Conservation (phyloP, 2,329 filamentous ascomycete genomes). For the Penicillium sp. region DNA sequence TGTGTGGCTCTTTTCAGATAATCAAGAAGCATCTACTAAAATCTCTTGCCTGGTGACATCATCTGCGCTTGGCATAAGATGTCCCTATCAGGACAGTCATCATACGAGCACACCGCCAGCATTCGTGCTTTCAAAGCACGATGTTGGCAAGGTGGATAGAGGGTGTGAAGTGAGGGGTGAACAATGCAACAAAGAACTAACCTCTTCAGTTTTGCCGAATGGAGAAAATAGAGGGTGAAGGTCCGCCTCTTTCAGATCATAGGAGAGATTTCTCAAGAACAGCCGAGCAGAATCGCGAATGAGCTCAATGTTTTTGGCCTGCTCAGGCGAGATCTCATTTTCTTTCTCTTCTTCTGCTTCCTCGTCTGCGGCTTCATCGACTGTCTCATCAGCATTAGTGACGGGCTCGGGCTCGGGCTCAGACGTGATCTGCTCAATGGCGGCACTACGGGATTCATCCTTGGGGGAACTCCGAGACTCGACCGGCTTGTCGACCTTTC, state of each 20-base stretch:
- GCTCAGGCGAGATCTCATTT: slow-evolving; percentile 20
- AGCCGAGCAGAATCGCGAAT: slow-evolving; percentile 74
- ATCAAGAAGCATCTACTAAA: slow-evolving; percentile 99
- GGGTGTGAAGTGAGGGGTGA: background rate
- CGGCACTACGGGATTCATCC: slow-evolving; percentile 23
- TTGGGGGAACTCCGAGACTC: slow-evolving; percentile 9
- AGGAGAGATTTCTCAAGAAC: slow-evolving; percentile 87
- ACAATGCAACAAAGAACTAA: slow-evolving; percentile 53
- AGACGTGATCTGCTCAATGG: slow-evolving; percentile 14
- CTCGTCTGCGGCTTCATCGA: slow-evolving; percentile 10
- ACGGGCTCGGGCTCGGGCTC: slow-evolving; percentile 13
- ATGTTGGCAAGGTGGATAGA: slow-evolving; percentile 1
- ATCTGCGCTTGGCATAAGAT: slow-evolving; percentile 90
- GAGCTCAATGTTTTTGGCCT: slow-evolving; percentile 55
- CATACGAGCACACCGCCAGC: slow-evolving; percentile 56
- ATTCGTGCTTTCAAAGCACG: slow-evolving; percentile 16
- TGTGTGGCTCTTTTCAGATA: slow-evolving; percentile 63
- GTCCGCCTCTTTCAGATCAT: slow-evolving; percentile 74
- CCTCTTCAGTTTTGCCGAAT: slow-evolving; percentile 82
- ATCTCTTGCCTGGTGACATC: slow-evolving; percentile 89
- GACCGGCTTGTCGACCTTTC: slow-evolving; percentile 13
- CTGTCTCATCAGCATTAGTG: slow-evolving; percentile 13
- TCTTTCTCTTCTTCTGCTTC: slow-evolving; percentile 1
- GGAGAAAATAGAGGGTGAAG: slow-evolving; percentile 68
- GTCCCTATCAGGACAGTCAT: slow-evolving; percentile 99